Percentiles rank a stretch among this genome's conserved stretches.
These are phyloP conservation scores for Colletotrichum sp. DNA, from an alignment of 2,329 filamentous ascomycete species.

Conservation along the genomic window DNA sequence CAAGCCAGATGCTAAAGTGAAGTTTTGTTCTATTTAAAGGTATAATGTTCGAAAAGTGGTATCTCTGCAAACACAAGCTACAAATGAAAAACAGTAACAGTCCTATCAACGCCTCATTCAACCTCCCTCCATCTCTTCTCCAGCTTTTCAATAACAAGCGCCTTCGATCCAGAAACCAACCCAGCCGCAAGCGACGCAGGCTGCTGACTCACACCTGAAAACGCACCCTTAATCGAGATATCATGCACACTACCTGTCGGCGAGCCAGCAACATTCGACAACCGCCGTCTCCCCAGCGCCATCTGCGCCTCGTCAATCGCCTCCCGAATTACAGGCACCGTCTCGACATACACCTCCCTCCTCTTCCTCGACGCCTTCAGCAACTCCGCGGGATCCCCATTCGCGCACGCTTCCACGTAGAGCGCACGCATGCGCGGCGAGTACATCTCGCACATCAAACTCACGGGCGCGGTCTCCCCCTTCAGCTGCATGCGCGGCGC, in stretches of 20 bases:
- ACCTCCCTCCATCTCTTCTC: constrained; percentile 39
- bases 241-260: constrained; percentile 27
- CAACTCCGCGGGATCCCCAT: constrained; percentile 27
- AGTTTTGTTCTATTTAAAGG: background rate
- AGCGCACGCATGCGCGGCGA: constrained; percentile 39
- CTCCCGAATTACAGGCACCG: constrained; percentile 29
- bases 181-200: constrained; percentile 24
- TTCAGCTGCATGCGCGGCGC: constrained; percentile 33
- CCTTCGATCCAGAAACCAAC: constrained; percentile 7
- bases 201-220: constrained; percentile 23
- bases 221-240: background rate
- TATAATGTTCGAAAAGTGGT: constrained; percentile 1
- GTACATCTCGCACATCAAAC: constrained; percentile 41
- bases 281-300: constrained; percentile 28
- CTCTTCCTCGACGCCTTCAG: constrained; percentile 29
- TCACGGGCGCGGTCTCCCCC: constrained; percentile 21
- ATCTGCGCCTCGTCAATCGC: constrained; percentile 30
- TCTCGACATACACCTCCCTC: constrained; percentile 36
- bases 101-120: constrained; percentile 24
- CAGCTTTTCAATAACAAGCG: constrained; percentile 30
- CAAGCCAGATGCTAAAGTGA: background rate
- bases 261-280: constrained; percentile 28
- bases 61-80: background rate
- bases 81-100: background rate
- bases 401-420: constrained; percentile 33